Base-by-base conservation (phyloP, 2,329 filamentous ascomycete genomes). In the Purpureocillium takamizusanense region DNA sequence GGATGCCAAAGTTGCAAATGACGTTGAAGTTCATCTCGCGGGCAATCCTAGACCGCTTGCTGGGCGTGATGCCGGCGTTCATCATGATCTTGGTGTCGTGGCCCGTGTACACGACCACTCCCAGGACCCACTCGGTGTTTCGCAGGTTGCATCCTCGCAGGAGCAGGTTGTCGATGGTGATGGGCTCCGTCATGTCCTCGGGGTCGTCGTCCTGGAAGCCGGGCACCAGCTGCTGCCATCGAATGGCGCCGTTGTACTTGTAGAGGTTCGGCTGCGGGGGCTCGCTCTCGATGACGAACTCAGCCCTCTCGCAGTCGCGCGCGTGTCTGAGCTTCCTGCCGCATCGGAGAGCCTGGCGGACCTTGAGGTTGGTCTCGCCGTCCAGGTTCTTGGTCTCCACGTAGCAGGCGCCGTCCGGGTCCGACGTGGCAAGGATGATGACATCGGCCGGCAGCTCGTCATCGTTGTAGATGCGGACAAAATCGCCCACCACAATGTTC, bases 81-180 rank as follows among this genome's bases (percentile, higher is more conserved):
- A 95, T 84, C 92, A 98, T 98, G 59, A 95, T 97, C 66, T 97
- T 98, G 27, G 90, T 95, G 59, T 98, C 90, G 54, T 89, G 81
- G 27, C 92, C 92, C 12, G 92, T 97, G 63, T 94, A 98, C 14
- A 94, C 70, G 36, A 97, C 90, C 3, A 98, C 76, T 38, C 89
- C 92, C 6, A 98, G 74, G 38, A 88, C 74, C 92, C 92, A 98
- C 55, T 97, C 89, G 0, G 92, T 98, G 59, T 97, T 98, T 47
- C 89, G 80, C 35, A 98, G 65, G 50, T 88, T 94, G 63, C 88
- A 95, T 39, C 92, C 92, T 69, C 92, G 84, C 33, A 98, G 78
- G 23, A 98, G 75, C 46, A 97, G 63, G 55, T 98, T 98, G 70
- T 95, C 95, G 61, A 98, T 95, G 6, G 81, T 81, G 40, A 98